Percentiles rank a stretch among this genome's conserved stretches.
phyloP scores from a whole-genome alignment of 2,329 filamentous ascomycete species.

The Tricladium varicosporioides region DNA sequence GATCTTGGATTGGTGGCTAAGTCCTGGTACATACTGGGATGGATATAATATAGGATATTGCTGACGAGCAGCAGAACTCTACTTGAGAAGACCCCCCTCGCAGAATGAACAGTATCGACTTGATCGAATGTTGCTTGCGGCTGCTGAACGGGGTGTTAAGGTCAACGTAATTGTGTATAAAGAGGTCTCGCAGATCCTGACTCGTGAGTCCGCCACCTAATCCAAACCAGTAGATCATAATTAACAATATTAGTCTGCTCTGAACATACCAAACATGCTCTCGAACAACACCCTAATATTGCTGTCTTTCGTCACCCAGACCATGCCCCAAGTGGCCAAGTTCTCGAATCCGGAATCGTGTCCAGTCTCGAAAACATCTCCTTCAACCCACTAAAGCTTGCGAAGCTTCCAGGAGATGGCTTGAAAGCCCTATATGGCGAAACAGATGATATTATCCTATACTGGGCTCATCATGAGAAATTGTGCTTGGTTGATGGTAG shows the following conservation, averaged over 20 bases:
- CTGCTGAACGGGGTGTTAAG: slow-evolving; percentile 79
- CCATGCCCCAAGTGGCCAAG: slow-evolving; percentile 72
- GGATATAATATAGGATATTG: neutral
- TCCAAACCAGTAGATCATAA: slow-evolving; percentile 7
- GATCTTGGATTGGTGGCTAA: slow-evolving; percentile 90
- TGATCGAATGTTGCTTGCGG: slow-evolving; percentile 77
- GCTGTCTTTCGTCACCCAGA: slow-evolving; percentile 89
- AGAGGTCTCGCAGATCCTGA: slow-evolving; percentile 79
- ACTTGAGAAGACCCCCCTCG: slow-evolving; percentile 77
- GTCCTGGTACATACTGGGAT: slow-evolving; percentile 46
- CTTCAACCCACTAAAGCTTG: slow-evolving; percentile 53
- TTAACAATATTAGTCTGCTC: slow-evolving; percentile 53
- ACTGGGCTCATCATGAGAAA: slow-evolving; percentile 95
- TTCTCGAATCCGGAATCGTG: slow-evolving; percentile 65
- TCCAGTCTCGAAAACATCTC: slow-evolving; percentile 51
- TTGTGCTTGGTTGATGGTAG: slow-evolving; percentile 77
- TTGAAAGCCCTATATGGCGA: slow-evolving; percentile 80
- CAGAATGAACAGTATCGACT: slow-evolving; percentile 80
- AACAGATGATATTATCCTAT: slow-evolving; percentile 76
- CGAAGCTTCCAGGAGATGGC: slow-evolving; percentile 68
- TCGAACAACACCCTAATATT: slow-evolving; percentile 84
- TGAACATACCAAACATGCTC: slow-evolving; percentile 73
- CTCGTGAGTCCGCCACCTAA: slow-evolving; percentile 57
- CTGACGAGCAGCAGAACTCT: slow-evolving; percentile 57
- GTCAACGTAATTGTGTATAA: slow-evolving; percentile 91